Percentiles rank a stretch among this genome's conserved stretches.
Conservation (phyloP, 495 filamentous ascomycete genomes). For the Diplogelasinospora grovesii region DNA sequence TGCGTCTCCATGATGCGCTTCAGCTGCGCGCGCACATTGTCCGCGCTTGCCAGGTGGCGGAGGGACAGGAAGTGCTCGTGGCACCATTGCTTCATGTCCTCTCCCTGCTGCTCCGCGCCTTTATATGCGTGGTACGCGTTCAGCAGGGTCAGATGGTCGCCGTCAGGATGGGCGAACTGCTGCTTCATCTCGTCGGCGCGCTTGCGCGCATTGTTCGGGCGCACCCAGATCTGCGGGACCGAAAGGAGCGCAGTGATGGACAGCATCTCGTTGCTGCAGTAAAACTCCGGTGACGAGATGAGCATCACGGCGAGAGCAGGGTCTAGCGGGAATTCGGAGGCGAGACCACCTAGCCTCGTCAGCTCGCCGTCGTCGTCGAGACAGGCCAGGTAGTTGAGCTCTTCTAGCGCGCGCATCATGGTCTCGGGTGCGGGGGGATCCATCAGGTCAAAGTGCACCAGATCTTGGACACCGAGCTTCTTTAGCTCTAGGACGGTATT, state of each 20-base stretch:
- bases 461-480: constrained; percentile 91
- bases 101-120: constrained; percentile 56
- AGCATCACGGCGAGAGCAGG: constrained; percentile 96
- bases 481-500: constrained; percentile 95
- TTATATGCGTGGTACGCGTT: constrained; percentile 99
- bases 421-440: constrained; percentile 98
- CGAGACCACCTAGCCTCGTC: constrained; percentile 75
- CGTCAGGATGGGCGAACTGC: constrained; percentile 85
- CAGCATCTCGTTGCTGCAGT: constrained; percentile 96
- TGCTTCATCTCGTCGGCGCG: constrained; percentile 97
- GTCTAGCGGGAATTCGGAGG: constrained; percentile 94
- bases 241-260: constrained; percentile 92
- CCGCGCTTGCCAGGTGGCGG: constrained; percentile 81
- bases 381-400: constrained; percentile 95
- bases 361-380: constrained; percentile 93
- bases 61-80: constrained; percentile 95
- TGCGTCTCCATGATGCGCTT: constrained; percentile 93
- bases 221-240: constrained; percentile 89
- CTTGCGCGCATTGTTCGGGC: constrained; percentile 74
- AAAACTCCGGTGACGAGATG: constrained; percentile 94
- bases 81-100: constrained; percentile 82
- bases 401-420: constrained; percentile 95
- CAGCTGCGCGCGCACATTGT: constrained; percentile 87
- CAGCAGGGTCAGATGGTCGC: constrained; percentile 91
- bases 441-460: constrained; percentile 99